phyloP scores from a whole-genome alignment of 331 rosid genomes.

The Acacia pycnantha region DNA sequence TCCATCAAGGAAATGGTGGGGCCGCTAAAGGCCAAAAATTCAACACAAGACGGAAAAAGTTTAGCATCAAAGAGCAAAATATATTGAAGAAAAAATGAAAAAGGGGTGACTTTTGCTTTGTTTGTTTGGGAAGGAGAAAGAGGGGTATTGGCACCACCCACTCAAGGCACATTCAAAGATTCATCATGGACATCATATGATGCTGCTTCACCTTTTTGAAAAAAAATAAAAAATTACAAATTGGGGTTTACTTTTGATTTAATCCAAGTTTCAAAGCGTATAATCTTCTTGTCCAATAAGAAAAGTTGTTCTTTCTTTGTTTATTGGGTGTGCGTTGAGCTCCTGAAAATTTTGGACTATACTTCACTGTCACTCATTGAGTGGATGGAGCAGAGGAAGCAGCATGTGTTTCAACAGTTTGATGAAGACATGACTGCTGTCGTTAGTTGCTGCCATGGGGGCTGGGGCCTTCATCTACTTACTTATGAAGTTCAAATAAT shows the following conservation, averaged over 20 bases:
- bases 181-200: constrained; percentile 67
- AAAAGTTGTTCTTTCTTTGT: background rate
- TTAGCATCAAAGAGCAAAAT: constrained; percentile 25
- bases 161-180: constrained; percentile 40
- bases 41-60: constrained; percentile 50
- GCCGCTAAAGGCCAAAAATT: constrained; percentile 44
- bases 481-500: too few species aligned
- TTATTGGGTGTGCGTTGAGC: constrained; percentile 4
- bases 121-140: constrained; percentile 36
- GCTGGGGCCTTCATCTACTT: too few species aligned
- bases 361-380: background rate
- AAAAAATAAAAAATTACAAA: constrained; percentile 8
- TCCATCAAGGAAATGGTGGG: constrained; percentile 87
- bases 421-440: constrained; percentile 5
- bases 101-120: constrained; percentile 32
- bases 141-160: constrained; percentile 27
- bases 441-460: constrained; percentile 16
- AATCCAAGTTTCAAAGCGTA: constrained; percentile 44
- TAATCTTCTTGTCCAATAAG: constrained; percentile 27
- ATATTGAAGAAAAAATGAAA: background rate
- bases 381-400: background rate
- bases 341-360: constrained; percentile 11
- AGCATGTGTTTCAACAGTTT: background rate
- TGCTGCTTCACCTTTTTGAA: constrained; percentile 53
- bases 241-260: constrained; percentile 44